Evolutionary conservation across 2,329 filamentous ascomycete species (phyloP), one percentile per base, ranked within the genome.

Genomic region (Beauveria varroae): DNA sequence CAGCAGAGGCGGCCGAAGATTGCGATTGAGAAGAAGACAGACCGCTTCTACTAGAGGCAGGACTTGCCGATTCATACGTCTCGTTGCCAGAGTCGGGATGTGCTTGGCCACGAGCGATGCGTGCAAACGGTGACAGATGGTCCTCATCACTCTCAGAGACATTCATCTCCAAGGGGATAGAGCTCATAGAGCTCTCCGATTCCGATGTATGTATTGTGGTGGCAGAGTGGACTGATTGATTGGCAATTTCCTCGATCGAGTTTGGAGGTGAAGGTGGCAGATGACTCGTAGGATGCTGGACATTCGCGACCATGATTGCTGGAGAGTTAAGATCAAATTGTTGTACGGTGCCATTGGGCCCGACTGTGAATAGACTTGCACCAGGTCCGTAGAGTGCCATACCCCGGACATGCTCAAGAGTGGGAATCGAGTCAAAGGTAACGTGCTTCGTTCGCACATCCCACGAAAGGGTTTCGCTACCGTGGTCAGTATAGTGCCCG

Each of bases 391-490:
- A 96, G 63, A 93, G 89, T 50, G 93, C 89, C 49, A 99, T 82
- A 18, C 91, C 93, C 64, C 85, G 84, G 62, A 97, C 84, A 66
- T 88, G 86, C 43, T 95, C 88, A 7, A 93, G 81, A 1, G 92
- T 97, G 6, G 93, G 92, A 61, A 98, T 90, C 62, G 85, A 83
- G 69, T 97, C 93, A 74, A 87, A 96, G 3, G 91, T 93, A 67
- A 99, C 92, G 70, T 96, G 88, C 73, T 98, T 98, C n/a, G 95
- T 99, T 65, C 93, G 85, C 50, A 99, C 95, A 79, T 99, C 95
- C 93, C 95, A 99, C 62, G 92, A 89, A 68, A 90, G 87, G 43
- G 93, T 96, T 80, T 96, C 90, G 60, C 93, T 92, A 71, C 51
- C 61, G 59, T 63, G 63, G 70, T 75, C 70, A 74, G 73, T 69